A percentile compares a stretch with the other conserved stretches of the same genome.
These are phyloP conservation scores for Withania somnifera DNA, from an alignment of 305 asterid species.

Conservation along the genomic window DNA sequence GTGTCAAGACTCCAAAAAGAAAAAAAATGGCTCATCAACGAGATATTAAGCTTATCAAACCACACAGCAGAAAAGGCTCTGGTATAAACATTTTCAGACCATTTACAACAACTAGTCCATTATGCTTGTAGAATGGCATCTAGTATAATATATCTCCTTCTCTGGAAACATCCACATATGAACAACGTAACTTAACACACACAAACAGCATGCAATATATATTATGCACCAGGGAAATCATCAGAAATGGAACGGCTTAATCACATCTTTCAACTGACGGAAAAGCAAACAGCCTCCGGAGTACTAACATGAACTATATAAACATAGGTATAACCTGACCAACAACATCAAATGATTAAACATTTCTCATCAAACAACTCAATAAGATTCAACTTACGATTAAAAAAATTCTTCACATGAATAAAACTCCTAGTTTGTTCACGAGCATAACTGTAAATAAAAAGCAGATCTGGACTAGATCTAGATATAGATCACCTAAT, in stretches of 20 bases:
- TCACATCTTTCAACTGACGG: background rate
- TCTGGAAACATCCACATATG: background rate
- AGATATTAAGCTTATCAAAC: background rate
- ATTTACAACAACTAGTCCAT: background rate
- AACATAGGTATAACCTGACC: background rate
- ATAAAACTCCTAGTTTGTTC: background rate
- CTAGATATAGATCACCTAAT: background rate
- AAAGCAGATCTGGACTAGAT: background rate
- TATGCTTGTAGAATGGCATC: background rate
- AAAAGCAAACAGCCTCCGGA: background rate
- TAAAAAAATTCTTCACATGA: background rate
- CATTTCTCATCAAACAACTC: background rate
- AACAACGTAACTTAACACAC: background rate
- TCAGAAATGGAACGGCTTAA: background rate
- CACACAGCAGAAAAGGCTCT: background rate
- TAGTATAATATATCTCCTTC: background rate
- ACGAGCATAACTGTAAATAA: background rate
- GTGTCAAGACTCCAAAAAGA: background rate
- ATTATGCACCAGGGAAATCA: background rate
- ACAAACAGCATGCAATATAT: background rate
- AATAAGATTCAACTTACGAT: background rate
- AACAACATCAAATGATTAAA: background rate
- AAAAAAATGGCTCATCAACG: background rate
- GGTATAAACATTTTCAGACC: background rate
- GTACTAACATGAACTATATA: background rate